Conservation (phyloP, 1,139 yeast species). For the Blastobotrys apis region DNA sequence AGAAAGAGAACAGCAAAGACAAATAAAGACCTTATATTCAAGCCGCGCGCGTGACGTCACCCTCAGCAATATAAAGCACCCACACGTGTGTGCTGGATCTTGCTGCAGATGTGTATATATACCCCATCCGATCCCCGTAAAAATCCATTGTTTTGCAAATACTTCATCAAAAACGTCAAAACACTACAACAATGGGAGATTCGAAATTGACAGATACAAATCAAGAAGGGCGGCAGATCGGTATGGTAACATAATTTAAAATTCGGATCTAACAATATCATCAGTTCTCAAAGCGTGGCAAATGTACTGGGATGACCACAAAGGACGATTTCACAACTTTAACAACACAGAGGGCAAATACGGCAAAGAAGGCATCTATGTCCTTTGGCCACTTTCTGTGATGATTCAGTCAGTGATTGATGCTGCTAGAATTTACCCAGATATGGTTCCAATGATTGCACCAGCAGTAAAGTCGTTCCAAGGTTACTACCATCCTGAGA, state of each 20-base stretch:
- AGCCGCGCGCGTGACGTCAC: too few species aligned
- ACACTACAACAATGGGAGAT: too few species aligned
- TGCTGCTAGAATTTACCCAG: constrained; percentile 55
- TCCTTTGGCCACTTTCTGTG: constrained; percentile 66
- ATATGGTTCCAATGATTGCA: constrained; percentile 54
- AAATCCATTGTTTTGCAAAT: too few species aligned
- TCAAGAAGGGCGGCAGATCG: constrained; percentile 26
- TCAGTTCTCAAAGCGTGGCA: constrained; percentile 20
- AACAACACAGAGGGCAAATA: constrained; percentile 45
- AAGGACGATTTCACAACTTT: constrained; percentile 23
- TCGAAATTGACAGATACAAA: constrained; percentile 23
- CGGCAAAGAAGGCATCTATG: constrained; percentile 50
- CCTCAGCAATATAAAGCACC: too few species aligned
- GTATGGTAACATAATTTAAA: background rate
- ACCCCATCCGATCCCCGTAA: too few species aligned
- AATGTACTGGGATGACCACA: constrained; percentile 28
- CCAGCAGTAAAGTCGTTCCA: constrained; percentile 51
- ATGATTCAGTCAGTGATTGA: constrained; percentile 60
- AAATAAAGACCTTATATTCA: too few species aligned
- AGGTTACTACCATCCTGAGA: constrained; percentile 49
- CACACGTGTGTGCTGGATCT: too few species aligned
- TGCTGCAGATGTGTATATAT: too few species aligned
- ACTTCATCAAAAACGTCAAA: too few species aligned
- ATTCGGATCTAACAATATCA: background rate
- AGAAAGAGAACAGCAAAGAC: too few species aligned